phyloP scores from a whole-genome alignment of 768 basidiomycete genomes.

The Pisolithus albus region DNA sequence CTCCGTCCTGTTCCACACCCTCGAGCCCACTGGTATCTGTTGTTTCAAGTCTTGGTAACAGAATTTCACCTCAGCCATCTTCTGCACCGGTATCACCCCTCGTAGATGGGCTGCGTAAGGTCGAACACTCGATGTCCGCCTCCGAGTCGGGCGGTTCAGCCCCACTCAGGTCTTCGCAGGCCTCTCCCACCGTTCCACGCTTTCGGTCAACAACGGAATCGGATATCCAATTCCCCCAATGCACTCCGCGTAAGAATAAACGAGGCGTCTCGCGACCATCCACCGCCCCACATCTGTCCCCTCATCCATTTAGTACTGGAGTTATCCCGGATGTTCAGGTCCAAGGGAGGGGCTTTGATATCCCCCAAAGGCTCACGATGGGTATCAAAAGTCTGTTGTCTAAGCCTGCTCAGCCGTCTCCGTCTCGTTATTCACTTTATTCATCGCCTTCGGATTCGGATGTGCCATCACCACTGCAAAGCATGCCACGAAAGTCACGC shows the following conservation, averaged over 20 bases:
- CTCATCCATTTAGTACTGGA: background rate
- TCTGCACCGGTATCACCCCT: constrained; percentile 19
- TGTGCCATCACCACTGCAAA: constrained; percentile 7
- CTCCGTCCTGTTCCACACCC: constrained; percentile 8
- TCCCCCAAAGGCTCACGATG: constrained; percentile 16
- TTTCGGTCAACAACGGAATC: constrained; percentile 16
- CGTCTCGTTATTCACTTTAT: constrained; percentile 17
- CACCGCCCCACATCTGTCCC: constrained; percentile 10
- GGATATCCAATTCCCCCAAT: constrained; percentile 8
- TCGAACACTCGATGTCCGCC: constrained; percentile 12
- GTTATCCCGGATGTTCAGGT: constrained; percentile 1
- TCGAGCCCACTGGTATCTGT: constrained; percentile 23
- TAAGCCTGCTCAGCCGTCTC: constrained; percentile 23
- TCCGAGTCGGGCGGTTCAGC: constrained; percentile 7
- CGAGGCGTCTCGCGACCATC: constrained; percentile 8
- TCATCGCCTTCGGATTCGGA: constrained; percentile 14
- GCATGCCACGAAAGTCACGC: constrained; percentile 12
- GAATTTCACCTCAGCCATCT: constrained; percentile 18
- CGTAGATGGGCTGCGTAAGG: constrained; percentile 8
- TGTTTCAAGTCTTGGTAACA: constrained; percentile 17
- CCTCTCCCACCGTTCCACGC: constrained; percentile 12
- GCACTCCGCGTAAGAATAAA: background rate
- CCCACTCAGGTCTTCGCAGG: constrained; percentile 5
- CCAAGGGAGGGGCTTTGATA: constrained; percentile 6
- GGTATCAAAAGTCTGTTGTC: constrained; percentile 32